These are phyloP conservation scores for Tagetes erecta DNA, from an alignment of 129 eudicot genomes.

Conservation along the genomic window DNA sequence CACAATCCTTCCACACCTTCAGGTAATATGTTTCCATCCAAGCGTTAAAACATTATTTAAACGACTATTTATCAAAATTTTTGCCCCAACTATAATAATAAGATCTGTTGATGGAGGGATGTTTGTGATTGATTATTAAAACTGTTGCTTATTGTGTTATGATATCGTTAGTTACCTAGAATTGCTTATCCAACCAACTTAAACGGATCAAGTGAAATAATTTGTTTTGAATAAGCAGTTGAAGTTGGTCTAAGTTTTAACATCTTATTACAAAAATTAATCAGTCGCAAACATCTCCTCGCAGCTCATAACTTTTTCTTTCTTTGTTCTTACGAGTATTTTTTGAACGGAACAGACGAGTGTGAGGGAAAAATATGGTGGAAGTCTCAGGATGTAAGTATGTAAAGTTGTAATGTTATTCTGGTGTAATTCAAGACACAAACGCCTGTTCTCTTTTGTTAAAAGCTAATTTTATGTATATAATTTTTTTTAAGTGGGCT, in stretches of 20 bases:
- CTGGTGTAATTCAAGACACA: background rate
- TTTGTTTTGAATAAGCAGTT: background rate
- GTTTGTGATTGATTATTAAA: background rate
- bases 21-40: conserved; percentile 43
- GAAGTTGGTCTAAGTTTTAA: background rate
- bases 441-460: background rate
- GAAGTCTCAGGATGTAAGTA: conserved; percentile 43
- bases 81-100: background rate
- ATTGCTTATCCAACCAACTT: background rate
- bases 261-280: background rate
- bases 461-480: background rate
- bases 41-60: background rate
- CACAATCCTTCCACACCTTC: conserved; percentile 59
- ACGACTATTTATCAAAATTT: background rate
- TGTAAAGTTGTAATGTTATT: background rate
- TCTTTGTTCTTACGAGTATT: background rate
- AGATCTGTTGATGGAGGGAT: background rate
- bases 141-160: background rate
- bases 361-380: conserved; percentile 71
- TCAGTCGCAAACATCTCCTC: background rate
- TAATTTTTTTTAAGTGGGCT: background rate
- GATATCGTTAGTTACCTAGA: background rate
- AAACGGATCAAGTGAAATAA: background rate
- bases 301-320: background rate
- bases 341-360: conserved; percentile 31